Evolutionary conservation across 1,284 basidiomycete genomes (phyloP).

Genomic region (Naganishia albida): DNA sequence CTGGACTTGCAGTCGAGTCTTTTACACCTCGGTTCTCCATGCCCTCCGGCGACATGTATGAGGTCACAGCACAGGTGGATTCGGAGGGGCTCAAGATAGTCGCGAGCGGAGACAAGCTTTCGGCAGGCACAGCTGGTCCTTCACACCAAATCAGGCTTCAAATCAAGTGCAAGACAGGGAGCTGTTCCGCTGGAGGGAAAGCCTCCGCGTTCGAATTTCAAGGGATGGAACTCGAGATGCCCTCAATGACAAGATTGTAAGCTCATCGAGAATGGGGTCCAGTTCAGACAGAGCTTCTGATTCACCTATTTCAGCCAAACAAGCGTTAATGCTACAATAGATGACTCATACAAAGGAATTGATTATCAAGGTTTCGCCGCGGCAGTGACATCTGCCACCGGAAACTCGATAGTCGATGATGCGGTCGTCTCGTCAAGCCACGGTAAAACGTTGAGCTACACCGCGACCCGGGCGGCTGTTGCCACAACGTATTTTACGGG

Average conservation of each 20-base stretch:
- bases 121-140: not conserved
- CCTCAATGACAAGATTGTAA: no score
- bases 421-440: constrained; percentile 8
- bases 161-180: constrained; percentile 3
- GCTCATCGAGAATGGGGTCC: not conserved
- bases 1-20: not conserved
- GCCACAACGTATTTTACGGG: constrained; percentile 28
- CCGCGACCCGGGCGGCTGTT: constrained; percentile 7
- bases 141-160: constrained; percentile 1
- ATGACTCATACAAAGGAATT: constrained; percentile 21
- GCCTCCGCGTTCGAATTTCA: constrained; percentile 7
- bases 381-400: not conserved
- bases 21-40: constrained; percentile 24
- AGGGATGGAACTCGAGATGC: constrained; percentile 15
- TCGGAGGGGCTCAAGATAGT: not conserved
- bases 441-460: constrained; percentile 28
- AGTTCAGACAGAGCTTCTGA: not conserved
- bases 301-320: not conserved
- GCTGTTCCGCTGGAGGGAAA: constrained; percentile 3
- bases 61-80: constrained; percentile 23
- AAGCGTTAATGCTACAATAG: constrained; percentile 21
- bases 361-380: constrained; percentile 26
- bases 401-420: constrained; percentile 2
- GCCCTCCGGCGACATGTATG: not conserved
- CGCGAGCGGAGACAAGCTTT: constrained; percentile 1